These are phyloP conservation scores for Microdochium paspali DNA, from an alignment of 2,329 filamentous ascomycete genomes.

Conservation along the genomic window DNA sequence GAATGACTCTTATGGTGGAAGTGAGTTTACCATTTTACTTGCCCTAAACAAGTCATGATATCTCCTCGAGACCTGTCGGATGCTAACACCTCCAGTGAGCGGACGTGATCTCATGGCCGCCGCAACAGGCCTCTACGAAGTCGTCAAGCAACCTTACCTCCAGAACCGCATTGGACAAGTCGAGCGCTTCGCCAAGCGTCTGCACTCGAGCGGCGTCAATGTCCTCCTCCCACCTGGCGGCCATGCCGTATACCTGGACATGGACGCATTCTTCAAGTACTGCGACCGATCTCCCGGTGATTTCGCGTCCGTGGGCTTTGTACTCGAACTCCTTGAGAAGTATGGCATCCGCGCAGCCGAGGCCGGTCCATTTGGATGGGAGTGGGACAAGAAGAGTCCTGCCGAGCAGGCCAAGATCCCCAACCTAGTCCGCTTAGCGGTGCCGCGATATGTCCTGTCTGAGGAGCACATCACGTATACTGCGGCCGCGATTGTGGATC, in stretches of 20 bases:
- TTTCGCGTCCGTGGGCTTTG: constrained; percentile 9
- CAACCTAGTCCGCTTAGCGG: constrained; percentile 10
- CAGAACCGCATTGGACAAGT: constrained; percentile 8
- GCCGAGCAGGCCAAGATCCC: constrained; percentile 6
- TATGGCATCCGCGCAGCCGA: constrained; percentile 9
- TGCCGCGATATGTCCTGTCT: constrained; percentile 10
- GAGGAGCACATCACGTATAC: constrained; percentile 10
- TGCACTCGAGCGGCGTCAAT: constrained; percentile 4
- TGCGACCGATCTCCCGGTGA: constrained; percentile 7
- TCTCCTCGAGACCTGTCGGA: no score
- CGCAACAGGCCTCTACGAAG: constrained; percentile 9
- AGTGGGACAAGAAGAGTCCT: constrained; percentile 10
- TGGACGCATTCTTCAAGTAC: constrained; percentile 11
- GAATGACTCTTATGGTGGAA: constrained; percentile 12
- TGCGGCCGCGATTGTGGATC: constrained; percentile 7
- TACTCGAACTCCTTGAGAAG: constrained; percentile 8
- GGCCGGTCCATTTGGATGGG: constrained; percentile 9
- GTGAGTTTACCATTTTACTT: constrained; percentile 6
- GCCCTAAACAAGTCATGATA: no score
- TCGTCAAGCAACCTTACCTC: constrained; percentile 7
- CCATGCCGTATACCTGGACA: constrained; percentile 12
- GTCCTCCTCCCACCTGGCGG: constrained; percentile 8
- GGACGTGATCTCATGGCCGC: constrained; percentile 10
- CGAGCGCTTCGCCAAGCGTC: constrained; percentile 7
- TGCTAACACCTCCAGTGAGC: constrained; percentile 6